These are phyloP conservation scores for Salvia hispanica DNA, from an alignment of 257 asterid genomes.

Conservation along the genomic window DNA sequence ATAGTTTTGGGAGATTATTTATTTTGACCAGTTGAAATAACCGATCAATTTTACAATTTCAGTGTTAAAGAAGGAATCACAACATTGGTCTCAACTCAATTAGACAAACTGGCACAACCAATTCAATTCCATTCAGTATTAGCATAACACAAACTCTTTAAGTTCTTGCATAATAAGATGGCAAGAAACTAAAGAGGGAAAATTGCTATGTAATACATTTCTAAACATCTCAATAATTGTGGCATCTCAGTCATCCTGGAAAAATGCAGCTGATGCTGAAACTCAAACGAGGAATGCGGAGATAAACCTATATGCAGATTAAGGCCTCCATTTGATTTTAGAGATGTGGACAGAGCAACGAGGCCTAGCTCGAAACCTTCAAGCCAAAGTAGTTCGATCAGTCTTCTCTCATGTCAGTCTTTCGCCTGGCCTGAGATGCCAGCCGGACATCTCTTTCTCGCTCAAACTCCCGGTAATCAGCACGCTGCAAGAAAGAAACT, in stretches of 20 bases:
- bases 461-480: slow-evolving; percentile 89
- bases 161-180: background rate
- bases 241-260: background rate
- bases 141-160: no score
- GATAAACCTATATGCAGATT: background rate
- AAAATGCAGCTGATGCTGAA: slow-evolving; percentile 12
- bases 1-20: no score
- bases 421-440: slow-evolving; percentile 74
- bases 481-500: slow-evolving; percentile 82
- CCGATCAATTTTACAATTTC: no score
- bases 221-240: background rate
- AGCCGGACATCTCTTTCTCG: slow-evolving; percentile 94
- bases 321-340: slow-evolving; percentile 12
- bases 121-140: background rate
- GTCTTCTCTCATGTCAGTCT: slow-evolving; percentile 83
- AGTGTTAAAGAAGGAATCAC: no score
- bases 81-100: no score
- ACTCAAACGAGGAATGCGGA: background rate
- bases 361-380: background rate
- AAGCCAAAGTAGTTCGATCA: slow-evolving; percentile 27
- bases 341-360: slow-evolving; percentile 5
- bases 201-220: background rate
- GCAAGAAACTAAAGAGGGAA: background rate
- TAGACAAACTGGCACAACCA: background rate
- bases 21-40: no score